Conservation (phyloP, 2,329 filamentous ascomycete species). For the Cladosporium colombiae region DNA sequence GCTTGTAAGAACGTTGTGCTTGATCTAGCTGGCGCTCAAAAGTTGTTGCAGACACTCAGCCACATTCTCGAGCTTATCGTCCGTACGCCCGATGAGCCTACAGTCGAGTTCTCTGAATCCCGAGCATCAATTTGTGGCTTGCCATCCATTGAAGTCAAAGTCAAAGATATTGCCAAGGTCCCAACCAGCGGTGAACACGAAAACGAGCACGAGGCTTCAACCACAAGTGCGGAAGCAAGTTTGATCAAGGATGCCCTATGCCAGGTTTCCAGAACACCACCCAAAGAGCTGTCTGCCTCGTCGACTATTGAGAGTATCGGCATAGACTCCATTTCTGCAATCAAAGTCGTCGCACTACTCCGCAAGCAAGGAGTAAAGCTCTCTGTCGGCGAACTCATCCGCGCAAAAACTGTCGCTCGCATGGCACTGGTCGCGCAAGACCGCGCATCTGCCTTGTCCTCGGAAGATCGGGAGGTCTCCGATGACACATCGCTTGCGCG, state of each 20-base stretch:
- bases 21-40: constrained; percentile 46
- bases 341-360: constrained; percentile 75
- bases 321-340: constrained; percentile 87
- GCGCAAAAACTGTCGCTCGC: constrained; percentile 62
- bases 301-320: constrained; percentile 80
- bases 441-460: not conserved
- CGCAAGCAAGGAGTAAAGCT: constrained; percentile 63
- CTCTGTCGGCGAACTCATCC: constrained; percentile 70
- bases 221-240: constrained; percentile 2
- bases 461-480: constrained; percentile 20
- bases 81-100: constrained; percentile 47
- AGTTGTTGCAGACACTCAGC: constrained; percentile 63
- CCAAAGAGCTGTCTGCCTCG: constrained; percentile 58
- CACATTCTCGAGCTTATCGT: constrained; percentile 60
- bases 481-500: constrained; percentile 23
- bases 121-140: constrained; percentile 67
- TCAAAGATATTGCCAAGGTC: not conserved
- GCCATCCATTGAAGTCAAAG: constrained; percentile 42
- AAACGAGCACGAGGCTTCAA: not conserved
- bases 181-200: constrained; percentile 3
- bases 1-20: constrained; percentile 65
- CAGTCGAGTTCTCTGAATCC: constrained; percentile 56
- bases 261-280: constrained; percentile 61
- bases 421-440: constrained; percentile 53
- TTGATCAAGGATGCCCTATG: constrained; percentile 42